Conservation (phyloP, 331 rosid genomes). For the Rosa hybrid region DNA sequence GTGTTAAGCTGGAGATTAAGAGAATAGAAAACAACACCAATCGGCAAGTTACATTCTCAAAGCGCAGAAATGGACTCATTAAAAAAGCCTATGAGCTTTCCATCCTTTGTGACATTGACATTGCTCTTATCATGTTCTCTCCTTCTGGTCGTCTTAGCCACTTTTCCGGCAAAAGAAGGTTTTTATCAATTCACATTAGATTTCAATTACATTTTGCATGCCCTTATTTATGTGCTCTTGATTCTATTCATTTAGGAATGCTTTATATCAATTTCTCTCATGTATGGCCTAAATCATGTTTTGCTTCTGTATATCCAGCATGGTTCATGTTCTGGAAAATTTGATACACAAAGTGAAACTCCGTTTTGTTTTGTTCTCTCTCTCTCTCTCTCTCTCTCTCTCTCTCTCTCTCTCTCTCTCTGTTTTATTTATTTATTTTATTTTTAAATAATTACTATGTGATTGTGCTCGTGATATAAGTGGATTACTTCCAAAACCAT, state of each 20-base stretch:
- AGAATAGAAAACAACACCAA: conserved; percentile 72
- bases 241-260: background rate
- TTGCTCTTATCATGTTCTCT: conserved; percentile 84
- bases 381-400: background rate
- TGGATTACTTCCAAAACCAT: background rate
- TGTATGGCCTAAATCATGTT: background rate
- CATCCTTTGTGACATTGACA: conserved; percentile 77
- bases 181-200: background rate
- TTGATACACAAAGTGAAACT: background rate
- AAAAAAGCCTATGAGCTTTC: conserved; percentile 86
- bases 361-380: background rate
- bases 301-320: background rate
- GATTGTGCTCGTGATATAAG: background rate
- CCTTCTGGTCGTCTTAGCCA: conserved; percentile 64
- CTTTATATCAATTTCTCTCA: background rate
- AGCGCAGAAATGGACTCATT: conserved; percentile 83
- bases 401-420: background rate
- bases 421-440: background rate
- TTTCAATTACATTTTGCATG: background rate
- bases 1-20: conserved; percentile 82
- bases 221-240: background rate
- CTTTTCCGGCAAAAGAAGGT: conserved; percentile 75
- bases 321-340: background rate
- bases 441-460: background rate
- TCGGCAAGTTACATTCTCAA: conserved; percentile 82